Conservation (phyloP, 2,329 filamentous ascomycete species). For the Fusarium tjaetaba region DNA sequence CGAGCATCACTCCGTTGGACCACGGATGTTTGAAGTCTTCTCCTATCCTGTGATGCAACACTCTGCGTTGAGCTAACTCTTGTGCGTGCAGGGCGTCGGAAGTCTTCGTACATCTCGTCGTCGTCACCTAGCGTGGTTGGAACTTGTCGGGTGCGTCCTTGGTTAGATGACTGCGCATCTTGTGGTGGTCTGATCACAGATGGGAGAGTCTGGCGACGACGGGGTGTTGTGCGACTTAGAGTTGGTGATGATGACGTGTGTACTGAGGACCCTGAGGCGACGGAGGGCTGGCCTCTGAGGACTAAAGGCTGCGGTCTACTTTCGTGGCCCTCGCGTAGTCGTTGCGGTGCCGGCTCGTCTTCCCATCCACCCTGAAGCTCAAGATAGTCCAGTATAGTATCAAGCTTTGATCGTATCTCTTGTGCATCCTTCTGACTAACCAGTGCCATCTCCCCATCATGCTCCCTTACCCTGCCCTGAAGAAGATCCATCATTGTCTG, state of each 20-base stretch:
- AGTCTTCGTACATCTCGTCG: background rate
- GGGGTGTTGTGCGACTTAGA: background rate
- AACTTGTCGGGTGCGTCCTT: background rate
- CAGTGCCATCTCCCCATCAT: background rate
- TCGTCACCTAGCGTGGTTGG: background rate
- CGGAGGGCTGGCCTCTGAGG: background rate
- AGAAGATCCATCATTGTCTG: background rate
- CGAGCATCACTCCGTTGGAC: background rate
- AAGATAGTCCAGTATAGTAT: constrained; percentile 2
- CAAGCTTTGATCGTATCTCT: constrained; percentile 1
- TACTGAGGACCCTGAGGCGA: background rate
- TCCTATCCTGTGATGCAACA: background rate
- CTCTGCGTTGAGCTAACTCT: background rate
- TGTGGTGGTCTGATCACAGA: background rate
- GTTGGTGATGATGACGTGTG: background rate
- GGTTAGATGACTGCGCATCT: background rate
- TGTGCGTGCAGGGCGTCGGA: background rate
- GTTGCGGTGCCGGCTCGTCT: fast-evolving
- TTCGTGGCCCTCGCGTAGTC: fast-evolving
- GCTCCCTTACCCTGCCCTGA: background rate
- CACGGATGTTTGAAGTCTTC: background rate
- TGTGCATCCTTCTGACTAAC: background rate
- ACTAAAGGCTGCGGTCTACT: background rate
- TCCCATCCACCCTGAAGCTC: background rate
- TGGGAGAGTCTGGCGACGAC: background rate